Conservation (phyloP, 106 monocot species). For the Vanilla planifolia region DNA sequence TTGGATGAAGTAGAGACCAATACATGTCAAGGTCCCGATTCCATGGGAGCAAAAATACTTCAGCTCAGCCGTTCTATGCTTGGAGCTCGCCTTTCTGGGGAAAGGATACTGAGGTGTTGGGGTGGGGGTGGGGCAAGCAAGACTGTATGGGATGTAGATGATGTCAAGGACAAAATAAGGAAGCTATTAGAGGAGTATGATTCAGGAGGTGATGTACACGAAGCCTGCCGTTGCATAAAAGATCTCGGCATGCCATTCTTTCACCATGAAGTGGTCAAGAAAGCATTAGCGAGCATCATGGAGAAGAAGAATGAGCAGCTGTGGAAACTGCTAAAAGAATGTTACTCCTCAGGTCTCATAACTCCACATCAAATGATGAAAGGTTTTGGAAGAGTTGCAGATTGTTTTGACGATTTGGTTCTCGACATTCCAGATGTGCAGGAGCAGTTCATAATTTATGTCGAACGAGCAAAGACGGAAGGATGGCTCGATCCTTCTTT, state of each 20-base stretch:
- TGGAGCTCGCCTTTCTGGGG: conserved; percentile 39
- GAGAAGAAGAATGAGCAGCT: conserved; percentile 53
- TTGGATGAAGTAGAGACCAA: conserved; percentile 37
- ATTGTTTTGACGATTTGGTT: conserved; percentile 54
- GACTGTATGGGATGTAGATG: conserved; percentile 60
- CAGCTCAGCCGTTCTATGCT: conserved; percentile 35
- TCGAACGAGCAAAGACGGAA: conserved; percentile 36
- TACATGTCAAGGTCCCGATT: conserved; percentile 12
- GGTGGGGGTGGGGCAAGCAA: conserved; percentile 54
- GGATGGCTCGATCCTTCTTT: conserved; percentile 57
- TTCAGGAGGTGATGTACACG: conserved; percentile 48
- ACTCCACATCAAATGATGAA: conserved; percentile 69
- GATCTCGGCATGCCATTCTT: conserved; percentile 87
- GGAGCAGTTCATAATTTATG: conserved; percentile 35
- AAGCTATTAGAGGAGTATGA: conserved; percentile 71
- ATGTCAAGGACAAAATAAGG: conserved; percentile 69
- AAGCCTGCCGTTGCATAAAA: conserved; percentile 78
- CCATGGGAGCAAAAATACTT: conserved; percentile 29
- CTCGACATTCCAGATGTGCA: conserved; percentile 57
- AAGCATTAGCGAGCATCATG: conserved; percentile 53
- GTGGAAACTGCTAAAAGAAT: conserved; percentile 40
- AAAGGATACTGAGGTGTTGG: conserved; percentile 79
- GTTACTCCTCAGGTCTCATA: conserved; percentile 43
- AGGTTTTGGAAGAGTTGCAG: conserved; percentile 56
- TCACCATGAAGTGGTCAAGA: conserved; percentile 85